phyloP scores from a whole-genome alignment of 768 basidiomycete genomes.

The Tulasnella sp. region DNA sequence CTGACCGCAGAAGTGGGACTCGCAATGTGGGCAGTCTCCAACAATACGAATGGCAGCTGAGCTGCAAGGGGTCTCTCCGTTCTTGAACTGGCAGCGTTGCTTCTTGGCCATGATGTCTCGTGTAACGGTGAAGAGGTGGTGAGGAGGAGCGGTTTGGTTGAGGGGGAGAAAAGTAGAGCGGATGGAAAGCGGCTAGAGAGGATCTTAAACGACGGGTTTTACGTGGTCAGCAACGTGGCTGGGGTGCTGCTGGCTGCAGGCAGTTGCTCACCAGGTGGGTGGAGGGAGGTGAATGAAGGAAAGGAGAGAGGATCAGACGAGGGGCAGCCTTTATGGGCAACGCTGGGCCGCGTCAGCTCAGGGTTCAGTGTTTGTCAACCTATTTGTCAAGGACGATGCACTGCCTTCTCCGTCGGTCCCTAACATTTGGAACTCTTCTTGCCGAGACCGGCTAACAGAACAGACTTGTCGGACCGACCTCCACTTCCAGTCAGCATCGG shows the following conservation, averaged over 20 bases:
- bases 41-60: conserved; percentile 81
- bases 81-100: conserved; percentile 79
- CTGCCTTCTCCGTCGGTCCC: conserved; percentile 15
- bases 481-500: background rate
- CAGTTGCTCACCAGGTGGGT: conserved; percentile 17
- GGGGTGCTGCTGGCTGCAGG: background rate
- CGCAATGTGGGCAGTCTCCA: conserved; percentile 82
- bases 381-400: conserved; percentile 16
- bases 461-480: conserved; percentile 7
- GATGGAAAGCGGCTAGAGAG: conserved; percentile 4
- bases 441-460: conserved; percentile 17
- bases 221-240: conserved; percentile 10
- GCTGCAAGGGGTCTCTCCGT: conserved; percentile 62
- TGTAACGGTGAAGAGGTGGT: conserved; percentile 14
- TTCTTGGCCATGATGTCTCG: conserved; percentile 67
- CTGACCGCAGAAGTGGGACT: conserved; percentile 69
- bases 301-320: background rate
- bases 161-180: conserved; percentile 20
- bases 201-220: background rate
- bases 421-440: background rate
- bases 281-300: conserved; percentile 21
- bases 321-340: conserved; percentile 11
- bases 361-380: background rate
- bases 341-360: conserved; percentile 16
- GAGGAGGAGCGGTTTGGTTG: conserved; percentile 17